A percentile compares a stretch with the other conserved stretches of the same genome.
phyloP scores from a whole-genome alignment of 768 basidiomycete species.

The Trametopsis cervina region DNA sequence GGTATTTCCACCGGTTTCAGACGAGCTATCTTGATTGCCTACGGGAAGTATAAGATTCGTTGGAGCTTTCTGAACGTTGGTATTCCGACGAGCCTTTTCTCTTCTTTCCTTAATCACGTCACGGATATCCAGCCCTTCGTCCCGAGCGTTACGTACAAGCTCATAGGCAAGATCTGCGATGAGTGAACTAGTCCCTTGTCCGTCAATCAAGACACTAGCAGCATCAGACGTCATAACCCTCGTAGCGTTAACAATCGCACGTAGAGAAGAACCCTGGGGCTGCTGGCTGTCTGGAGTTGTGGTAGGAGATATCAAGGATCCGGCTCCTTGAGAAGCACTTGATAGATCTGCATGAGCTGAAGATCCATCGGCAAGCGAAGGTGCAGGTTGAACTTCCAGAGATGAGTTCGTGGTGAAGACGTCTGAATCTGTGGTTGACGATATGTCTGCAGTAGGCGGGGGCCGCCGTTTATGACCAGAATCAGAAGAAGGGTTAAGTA shows the following conservation, averaged over 20 bases:
- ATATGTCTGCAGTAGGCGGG: not conserved
- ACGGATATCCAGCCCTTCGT: slow-evolving; percentile 44
- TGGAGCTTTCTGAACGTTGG: not conserved
- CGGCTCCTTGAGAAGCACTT: not conserved
- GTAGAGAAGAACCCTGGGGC: slow-evolving; percentile 59
- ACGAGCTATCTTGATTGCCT: slow-evolving; percentile 26
- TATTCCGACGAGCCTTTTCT: slow-evolving; percentile 1
- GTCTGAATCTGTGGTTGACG: not conserved
- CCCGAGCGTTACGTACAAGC: slow-evolving; percentile 62
- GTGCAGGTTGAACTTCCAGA: not conserved
- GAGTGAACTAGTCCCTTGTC: slow-evolving; percentile 53
- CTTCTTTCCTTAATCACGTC: slow-evolving; percentile 31
- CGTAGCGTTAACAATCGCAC: slow-evolving; percentile 76
- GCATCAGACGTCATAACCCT: slow-evolving; percentile 84
- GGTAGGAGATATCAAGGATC: not conserved
- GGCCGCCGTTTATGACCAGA: not conserved
- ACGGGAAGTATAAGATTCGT: slow-evolving; percentile 7
- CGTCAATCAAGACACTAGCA: slow-evolving; percentile 67
- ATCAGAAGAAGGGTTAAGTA: slow-evolving; percentile 42
- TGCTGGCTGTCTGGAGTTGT: slow-evolving; percentile 19
- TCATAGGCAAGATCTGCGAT: slow-evolving; percentile 59
- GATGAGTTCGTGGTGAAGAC: not conserved
- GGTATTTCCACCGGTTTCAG: not conserved
- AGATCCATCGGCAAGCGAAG: not conserved
- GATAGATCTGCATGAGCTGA: not conserved